Percentiles rank a stretch among this genome's conserved stretches.
These are phyloP conservation scores for Pseudozyma thailandica DNA, from an alignment of 1,284 basidiomycete genomes.

Conservation along the genomic window DNA sequence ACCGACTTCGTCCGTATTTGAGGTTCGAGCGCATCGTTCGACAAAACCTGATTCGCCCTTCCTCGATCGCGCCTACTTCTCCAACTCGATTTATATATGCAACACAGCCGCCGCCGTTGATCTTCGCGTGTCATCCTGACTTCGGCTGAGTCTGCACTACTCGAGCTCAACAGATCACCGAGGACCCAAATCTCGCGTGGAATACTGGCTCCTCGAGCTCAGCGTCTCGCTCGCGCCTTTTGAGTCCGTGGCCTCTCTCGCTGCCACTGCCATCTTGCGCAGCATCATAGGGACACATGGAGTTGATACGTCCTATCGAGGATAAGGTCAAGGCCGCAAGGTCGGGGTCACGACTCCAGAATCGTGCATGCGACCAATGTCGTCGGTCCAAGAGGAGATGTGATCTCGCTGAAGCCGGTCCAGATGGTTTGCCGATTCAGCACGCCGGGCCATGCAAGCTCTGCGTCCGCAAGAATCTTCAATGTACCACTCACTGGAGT, in stretches of 20 bases:
- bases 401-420: constrained; percentile 39
- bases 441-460: constrained; percentile 41
- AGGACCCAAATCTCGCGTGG: too few relatives aligned
- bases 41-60: too few relatives aligned
- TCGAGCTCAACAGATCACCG: too few relatives aligned
- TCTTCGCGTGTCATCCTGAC: too few relatives aligned
- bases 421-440: constrained; percentile 38
- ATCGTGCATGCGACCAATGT: constrained; percentile 47
- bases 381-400: constrained; percentile 46
- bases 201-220: background rate
- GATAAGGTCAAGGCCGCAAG: constrained; percentile 39
- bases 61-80: too few relatives aligned
- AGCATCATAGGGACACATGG: constrained; percentile 12
- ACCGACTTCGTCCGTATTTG: too few relatives aligned
- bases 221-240: background rate
- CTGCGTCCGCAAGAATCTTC: constrained; percentile 43
- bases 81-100: too few relatives aligned
- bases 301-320: constrained; percentile 27
- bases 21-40: too few relatives aligned
- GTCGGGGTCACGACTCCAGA: constrained; percentile 46
- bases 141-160: too few relatives aligned
- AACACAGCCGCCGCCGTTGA: too few relatives aligned
- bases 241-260: background rate
- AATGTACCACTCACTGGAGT: constrained; percentile 47
- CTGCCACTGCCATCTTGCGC: background rate